These are phyloP conservation scores for Leccinum imitatum DNA, from an alignment of 768 basidiomycete species.

Conservation along the genomic window DNA sequence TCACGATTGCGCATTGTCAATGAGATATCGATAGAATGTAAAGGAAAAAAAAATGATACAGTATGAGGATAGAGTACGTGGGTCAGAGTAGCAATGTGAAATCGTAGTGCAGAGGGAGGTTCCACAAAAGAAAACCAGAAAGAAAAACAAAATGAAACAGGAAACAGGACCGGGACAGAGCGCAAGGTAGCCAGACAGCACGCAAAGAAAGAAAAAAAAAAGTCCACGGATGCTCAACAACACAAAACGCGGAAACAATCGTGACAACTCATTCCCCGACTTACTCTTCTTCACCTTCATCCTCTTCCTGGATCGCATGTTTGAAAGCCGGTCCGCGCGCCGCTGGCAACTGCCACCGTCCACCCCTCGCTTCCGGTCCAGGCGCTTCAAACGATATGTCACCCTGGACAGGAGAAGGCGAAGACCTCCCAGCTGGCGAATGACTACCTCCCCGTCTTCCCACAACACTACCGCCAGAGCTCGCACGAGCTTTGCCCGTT, in stretches of 20 bases:
- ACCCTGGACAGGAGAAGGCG: conserved; percentile 49
- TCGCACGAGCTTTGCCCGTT: conserved; percentile 29
- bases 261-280: conserved; percentile 5
- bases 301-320: conserved; percentile 80
- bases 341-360: conserved; percentile 67
- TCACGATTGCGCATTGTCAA: background rate
- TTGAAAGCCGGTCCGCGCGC: conserved; percentile 69
- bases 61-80: conserved; percentile 6
- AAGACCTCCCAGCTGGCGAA: conserved; percentile 58
- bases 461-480: conserved; percentile 26
- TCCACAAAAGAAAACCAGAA: conserved; percentile 7
- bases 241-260: conserved; percentile 8
- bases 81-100: conserved; percentile 19
- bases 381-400: conserved; percentile 48
- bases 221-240: conserved; percentile 12
- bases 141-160: background rate
- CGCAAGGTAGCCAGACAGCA: conserved; percentile 5
- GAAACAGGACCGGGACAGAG: conserved; percentile 4
- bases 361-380: conserved; percentile 45
- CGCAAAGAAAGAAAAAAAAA: background rate
- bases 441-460: conserved; percentile 50
- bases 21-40: conserved; percentile 1
- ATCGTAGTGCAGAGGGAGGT: conserved; percentile 1
- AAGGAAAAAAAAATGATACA: conserved; percentile 2
- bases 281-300: conserved; percentile 77